Conservation (phyloP, 495 filamentous ascomycete genomes). For the Tuber umbilicatum region DNA sequence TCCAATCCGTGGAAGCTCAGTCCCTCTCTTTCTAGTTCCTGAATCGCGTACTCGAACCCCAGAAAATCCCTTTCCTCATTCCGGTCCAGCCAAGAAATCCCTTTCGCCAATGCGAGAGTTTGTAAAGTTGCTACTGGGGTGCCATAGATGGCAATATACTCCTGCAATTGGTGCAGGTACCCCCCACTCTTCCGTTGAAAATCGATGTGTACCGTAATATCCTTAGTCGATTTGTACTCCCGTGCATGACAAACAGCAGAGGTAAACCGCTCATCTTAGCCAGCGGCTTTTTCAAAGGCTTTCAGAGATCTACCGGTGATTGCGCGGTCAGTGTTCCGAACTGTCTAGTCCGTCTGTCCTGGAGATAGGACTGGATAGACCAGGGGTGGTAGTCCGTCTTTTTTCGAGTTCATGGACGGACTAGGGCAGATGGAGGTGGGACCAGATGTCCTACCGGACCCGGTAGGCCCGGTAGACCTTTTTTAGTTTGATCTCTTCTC, state of each 20-base stretch:
- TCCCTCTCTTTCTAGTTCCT: neutral
- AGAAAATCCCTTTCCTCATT: neutral
- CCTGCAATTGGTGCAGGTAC: neutral
- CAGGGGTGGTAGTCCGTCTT: too few species aligned
- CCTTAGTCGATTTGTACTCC: neutral
- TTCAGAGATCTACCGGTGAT: neutral
- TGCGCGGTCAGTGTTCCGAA: too few species aligned
- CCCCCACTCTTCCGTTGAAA: neutral
- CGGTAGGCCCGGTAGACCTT: too few species aligned
- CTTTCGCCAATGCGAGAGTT: neutral
- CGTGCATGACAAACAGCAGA: neutral
- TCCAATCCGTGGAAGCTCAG: neutral
- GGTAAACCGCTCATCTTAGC: neutral
- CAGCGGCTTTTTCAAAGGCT: neutral
- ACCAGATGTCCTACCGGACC: too few species aligned
- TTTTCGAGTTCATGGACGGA: too few species aligned
- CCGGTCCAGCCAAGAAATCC: neutral
- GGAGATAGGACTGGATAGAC: too few species aligned
- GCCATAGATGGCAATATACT: neutral
- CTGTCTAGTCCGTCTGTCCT: too few species aligned
- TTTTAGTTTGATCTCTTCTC: too few species aligned
- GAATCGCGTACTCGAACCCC: neutral
- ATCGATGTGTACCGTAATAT: neutral
- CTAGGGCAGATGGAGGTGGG: too few species aligned
- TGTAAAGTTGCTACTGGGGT: neutral